Evolutionary conservation across 257 asterid species (phyloP).

Genomic region (Agastache rugosa): DNA sequence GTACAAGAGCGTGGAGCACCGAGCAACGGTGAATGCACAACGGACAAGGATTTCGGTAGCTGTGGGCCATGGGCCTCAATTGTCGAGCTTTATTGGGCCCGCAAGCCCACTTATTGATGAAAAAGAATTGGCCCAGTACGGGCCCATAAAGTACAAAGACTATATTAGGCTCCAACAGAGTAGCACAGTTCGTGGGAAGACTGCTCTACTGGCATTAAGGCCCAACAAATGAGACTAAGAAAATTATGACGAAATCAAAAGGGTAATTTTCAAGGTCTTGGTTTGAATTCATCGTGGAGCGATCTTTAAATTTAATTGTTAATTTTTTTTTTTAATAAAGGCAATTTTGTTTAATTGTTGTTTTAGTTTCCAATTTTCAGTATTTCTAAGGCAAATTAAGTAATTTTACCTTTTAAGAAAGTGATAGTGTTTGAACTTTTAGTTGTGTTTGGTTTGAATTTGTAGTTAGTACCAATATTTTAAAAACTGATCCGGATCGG

Average conservation of each 20-base stretch:
- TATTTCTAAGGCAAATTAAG: not conserved
- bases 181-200: slow-evolving; percentile 49
- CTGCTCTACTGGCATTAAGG: slow-evolving; percentile 41
- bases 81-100: slow-evolving; percentile 42
- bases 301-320: too few species aligned
- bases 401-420: too few species aligned
- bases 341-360: not conserved
- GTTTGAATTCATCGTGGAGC: too few species aligned
- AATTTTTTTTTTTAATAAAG: too few species aligned
- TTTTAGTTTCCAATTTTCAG: not conserved
- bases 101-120: slow-evolving; percentile 38
- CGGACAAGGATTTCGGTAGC: slow-evolving; percentile 57
- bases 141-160: slow-evolving; percentile 47
- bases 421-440: not conserved
- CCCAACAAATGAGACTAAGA: not conserved
- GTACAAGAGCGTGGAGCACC: slow-evolving; percentile 69
- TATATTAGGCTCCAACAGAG: slow-evolving; percentile 50
- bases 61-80: slow-evolving; percentile 54
- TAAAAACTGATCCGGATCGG: too few species aligned
- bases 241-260: not conserved
- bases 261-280: not conserved
- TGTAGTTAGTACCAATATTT: not conserved
- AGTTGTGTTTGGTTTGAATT: not conserved
- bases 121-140: slow-evolving; percentile 27
- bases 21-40: slow-evolving; percentile 48